Evolutionary conservation across 495 filamentous ascomycete species (phyloP).

Genomic region (Xylaria curta): DNA sequence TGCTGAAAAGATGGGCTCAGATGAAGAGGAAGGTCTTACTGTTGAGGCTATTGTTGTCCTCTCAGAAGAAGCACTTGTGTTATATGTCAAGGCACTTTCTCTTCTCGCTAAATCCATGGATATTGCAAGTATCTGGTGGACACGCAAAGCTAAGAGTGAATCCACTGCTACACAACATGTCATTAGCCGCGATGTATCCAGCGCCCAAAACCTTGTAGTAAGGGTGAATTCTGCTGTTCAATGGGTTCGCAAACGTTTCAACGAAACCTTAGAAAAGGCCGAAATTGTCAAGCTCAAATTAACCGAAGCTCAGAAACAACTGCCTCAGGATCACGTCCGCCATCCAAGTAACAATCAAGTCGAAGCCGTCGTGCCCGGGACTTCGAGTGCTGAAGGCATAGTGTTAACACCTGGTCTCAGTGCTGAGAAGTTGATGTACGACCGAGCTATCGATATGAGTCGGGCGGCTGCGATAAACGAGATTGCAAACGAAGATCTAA

Average conservation of each 20-base stretch:
- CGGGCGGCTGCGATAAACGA: slow-evolving; percentile 93
- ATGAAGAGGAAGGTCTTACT: slow-evolving; percentile 76
- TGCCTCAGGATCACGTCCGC: slow-evolving; percentile 84
- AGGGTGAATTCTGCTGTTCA: slow-evolving; percentile 93
- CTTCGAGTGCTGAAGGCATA: slow-evolving; percentile 62
- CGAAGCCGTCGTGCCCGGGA: slow-evolving; percentile 57
- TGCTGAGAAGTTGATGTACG: slow-evolving; percentile 97
- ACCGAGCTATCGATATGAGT: slow-evolving; percentile 96
- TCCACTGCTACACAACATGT: slow-evolving; percentile 54
- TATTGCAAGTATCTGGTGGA: slow-evolving; percentile 93
- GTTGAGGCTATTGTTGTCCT: slow-evolving; percentile 83
- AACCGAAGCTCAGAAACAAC: slow-evolving; percentile 80
- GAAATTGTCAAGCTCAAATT: slow-evolving; percentile 89
- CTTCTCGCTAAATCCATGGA: slow-evolving; percentile 96
- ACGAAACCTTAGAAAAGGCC: slow-evolving; percentile 94
- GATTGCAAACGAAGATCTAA: slow-evolving; percentile 86
- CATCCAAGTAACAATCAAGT: slow-evolving; percentile 76
- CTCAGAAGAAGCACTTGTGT: slow-evolving; percentile 92
- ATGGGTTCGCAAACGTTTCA: slow-evolving; percentile 93
- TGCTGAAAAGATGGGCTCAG: slow-evolving; percentile 52
- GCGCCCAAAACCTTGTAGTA: slow-evolving; percentile 62
- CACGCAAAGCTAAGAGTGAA: slow-evolving; percentile 73
- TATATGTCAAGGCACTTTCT: slow-evolving; percentile 92
- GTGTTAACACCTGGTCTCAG: slow-evolving; percentile 75
- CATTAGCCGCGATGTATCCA: slow-evolving; percentile 51